These are phyloP conservation scores for Vitis rupestris DNA, from an alignment of 164 flowering plant genomes.

Conservation along the genomic window DNA sequence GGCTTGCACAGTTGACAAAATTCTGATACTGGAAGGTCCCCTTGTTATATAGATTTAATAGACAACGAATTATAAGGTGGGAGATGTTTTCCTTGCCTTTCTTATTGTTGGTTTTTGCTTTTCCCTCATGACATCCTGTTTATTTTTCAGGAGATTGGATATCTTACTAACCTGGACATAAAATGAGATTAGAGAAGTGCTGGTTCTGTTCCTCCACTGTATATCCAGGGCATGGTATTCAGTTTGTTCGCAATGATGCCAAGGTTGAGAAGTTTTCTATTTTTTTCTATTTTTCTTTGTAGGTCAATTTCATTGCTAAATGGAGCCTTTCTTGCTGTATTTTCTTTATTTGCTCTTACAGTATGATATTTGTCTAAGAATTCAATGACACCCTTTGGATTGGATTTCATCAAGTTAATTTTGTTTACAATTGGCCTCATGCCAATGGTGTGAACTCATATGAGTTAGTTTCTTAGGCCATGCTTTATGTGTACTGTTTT, in stretches of 20 bases:
- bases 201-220: slow-evolving; percentile 25
- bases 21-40: too few species aligned
- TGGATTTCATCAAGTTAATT: not conserved
- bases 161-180: not conserved
- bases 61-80: too few species aligned
- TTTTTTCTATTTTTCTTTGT: not conserved
- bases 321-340: too few species aligned
- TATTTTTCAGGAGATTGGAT: not conserved
- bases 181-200: slow-evolving; percentile 23
- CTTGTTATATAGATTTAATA: too few species aligned
- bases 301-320: not conserved
- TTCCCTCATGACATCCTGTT: not conserved
- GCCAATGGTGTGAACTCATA: not conserved
- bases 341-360: too few species aligned
- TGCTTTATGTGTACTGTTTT: not conserved
- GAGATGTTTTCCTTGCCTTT: too few species aligned
- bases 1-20: too few species aligned
- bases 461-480: not conserved
- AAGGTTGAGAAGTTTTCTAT: slow-evolving; percentile 7
- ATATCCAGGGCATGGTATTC: slow-evolving; percentile 22
- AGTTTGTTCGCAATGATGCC: slow-evolving; percentile 22
- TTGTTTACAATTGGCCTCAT: not conserved
- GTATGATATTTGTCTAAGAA: too few species aligned
- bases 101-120: too few species aligned
- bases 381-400: not conserved